Conservation (phyloP, 805 yeast species). For the Candida michaelii region DNA sequence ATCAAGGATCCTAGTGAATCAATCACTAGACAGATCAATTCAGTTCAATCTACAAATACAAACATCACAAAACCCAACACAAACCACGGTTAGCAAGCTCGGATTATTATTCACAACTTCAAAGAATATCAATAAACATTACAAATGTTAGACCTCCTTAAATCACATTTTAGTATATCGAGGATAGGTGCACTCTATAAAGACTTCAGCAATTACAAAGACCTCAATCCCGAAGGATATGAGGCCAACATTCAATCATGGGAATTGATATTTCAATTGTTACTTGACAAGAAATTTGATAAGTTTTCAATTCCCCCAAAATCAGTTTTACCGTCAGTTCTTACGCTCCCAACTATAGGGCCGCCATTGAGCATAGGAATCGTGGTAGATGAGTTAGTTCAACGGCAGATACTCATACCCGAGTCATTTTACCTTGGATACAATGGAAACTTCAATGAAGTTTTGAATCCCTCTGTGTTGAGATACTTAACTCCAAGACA, state of each 20-base stretch:
- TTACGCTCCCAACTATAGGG: slow-evolving; percentile 31
- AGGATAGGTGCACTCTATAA: slow-evolving; percentile 27
- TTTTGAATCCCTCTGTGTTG: slow-evolving; percentile 10
- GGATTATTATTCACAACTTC: too few species aligned
- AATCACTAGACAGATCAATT: too few species aligned
- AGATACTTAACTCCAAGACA: slow-evolving; percentile 10
- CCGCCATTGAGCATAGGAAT: slow-evolving; percentile 27
- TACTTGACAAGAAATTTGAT: slow-evolving; percentile 20
- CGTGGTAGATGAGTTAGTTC: slow-evolving; percentile 27
- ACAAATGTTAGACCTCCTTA: background rate
- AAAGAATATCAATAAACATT: too few species aligned
- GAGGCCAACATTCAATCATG: slow-evolving; percentile 45
- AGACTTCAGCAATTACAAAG: slow-evolving; percentile 29
- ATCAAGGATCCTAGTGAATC: too few species aligned
- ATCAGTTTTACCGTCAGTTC: slow-evolving; percentile 15
- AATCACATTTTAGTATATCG: slow-evolving; percentile 7
- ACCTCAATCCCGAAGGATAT: slow-evolving; percentile 41
- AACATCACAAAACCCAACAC: too few species aligned
- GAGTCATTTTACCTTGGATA: slow-evolving; percentile 10
- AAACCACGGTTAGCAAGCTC: too few species aligned
- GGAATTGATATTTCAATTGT: slow-evolving; percentile 16
- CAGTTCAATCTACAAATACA: too few species aligned
- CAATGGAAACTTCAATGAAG: slow-evolving; percentile 8
- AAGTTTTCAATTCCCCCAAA: slow-evolving; percentile 16
- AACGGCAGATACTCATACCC: slow-evolving; percentile 20